A percentile compares a stretch with the other conserved stretches of the same genome.
phyloP scores from a whole-genome alignment of 2,329 filamentous ascomycete genomes.

The Fusarium sp. region DNA sequence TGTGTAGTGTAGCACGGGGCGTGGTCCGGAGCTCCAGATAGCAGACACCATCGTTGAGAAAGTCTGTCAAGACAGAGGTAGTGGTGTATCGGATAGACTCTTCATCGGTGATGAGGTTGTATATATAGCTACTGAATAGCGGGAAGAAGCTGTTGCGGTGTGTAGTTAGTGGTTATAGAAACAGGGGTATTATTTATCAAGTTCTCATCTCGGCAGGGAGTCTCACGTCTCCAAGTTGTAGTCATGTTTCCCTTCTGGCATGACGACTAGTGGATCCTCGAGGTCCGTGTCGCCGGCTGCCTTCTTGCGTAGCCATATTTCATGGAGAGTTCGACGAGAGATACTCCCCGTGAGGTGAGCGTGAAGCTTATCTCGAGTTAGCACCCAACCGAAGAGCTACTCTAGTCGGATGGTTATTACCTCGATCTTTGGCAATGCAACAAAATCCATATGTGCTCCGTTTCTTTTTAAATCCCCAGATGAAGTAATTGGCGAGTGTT shows the following conservation, averaged over 20 bases:
- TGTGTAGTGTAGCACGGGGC: slow-evolving; percentile 70
- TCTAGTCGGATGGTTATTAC: too few relatives aligned
- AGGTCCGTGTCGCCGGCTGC: slow-evolving; percentile 64
- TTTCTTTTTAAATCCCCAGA: neutral
- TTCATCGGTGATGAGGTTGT: slow-evolving; percentile 75
- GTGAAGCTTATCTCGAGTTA: too few relatives aligned
- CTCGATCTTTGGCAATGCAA: slow-evolving; percentile 67
- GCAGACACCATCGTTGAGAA: slow-evolving; percentile 76
- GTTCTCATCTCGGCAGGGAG: neutral
- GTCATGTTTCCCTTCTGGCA: slow-evolving; percentile 78
- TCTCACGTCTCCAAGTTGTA: slow-evolving; percentile 75
- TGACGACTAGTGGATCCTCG: slow-evolving; percentile 75
- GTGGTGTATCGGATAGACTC: slow-evolving; percentile 72
- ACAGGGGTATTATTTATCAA: neutral
- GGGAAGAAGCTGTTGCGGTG: slow-evolving; percentile 73
- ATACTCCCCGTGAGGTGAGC: slow-evolving; percentile 86
- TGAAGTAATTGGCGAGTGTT: neutral
- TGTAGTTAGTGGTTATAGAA: neutral
- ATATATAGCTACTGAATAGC: slow-evolving; percentile 83
- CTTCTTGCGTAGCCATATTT: slow-evolving; percentile 76
- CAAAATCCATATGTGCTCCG: slow-evolving; percentile 54
- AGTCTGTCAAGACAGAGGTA: slow-evolving; percentile 72
- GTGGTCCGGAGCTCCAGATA: slow-evolving; percentile 87
- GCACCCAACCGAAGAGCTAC: too few relatives aligned
- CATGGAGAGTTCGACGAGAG: slow-evolving; percentile 76